Conservation (phyloP, 768 basidiomycete genomes). For the Naganishia randhawae region DNA sequence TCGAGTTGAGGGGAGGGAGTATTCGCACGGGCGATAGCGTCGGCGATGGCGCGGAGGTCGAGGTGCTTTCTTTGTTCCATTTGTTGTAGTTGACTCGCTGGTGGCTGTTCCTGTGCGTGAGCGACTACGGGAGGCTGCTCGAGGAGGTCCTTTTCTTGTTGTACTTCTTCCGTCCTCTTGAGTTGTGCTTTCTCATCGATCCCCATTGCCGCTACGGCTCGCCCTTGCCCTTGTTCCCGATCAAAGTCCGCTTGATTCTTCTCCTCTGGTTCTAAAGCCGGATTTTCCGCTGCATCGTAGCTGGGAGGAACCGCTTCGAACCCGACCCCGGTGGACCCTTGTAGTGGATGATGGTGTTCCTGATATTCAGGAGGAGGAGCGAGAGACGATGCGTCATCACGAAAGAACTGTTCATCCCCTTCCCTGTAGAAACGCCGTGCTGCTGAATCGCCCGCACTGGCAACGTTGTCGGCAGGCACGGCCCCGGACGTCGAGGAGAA, state of each 20-base stretch:
- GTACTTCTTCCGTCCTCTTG: background rate
- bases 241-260: background rate
- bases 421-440: background rate
- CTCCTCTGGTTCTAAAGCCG: background rate
- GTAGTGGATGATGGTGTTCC: background rate
- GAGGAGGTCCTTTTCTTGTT: background rate
- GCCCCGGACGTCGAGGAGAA: background rate
- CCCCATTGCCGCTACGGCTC: background rate
- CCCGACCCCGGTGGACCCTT: background rate
- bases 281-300: background rate
- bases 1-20: background rate
- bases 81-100: too few relatives aligned
- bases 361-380: background rate
- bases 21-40: background rate
- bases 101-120: too few relatives aligned
- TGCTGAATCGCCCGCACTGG: background rate
- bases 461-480: background rate
- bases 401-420: background rate
- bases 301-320: background rate
- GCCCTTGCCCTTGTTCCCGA: background rate
- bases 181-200: background rate
- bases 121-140: background rate
- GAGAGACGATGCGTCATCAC: background rate
- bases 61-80: background rate
- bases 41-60: background rate